Evolutionary conservation across 371 early-diverging fungal species (phyloP), one percentile per base, ranked within the genome.

Genomic region (Mucor ambiguus): DNA sequence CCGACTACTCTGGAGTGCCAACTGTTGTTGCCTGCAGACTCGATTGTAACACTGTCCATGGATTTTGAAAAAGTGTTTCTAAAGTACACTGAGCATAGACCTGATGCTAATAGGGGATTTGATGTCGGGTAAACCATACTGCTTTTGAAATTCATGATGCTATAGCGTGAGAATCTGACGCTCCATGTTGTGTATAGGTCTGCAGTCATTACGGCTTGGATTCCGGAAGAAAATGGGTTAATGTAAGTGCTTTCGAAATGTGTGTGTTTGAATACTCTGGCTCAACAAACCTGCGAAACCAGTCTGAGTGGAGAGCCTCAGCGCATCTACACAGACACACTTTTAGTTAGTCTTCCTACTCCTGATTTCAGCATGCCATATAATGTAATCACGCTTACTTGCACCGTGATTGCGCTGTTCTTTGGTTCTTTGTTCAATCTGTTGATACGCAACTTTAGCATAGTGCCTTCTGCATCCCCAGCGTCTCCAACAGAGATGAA

Each of bases 301-400:
- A 65, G 69, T 48, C 26, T 63, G 1, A 58, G 41, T 60, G 55
- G 73, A 54, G 72, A 66, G 26, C 70, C 72, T 29, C 80, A 83
- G 52, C 78, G 92, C 22, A 70, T 94, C 11, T 95, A 93, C 69
- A 95, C 96, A 2, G 93, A 95, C 66, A 87, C 90, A 6, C 67
- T 96, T 11, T 80, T 96, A 48, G 87, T 96, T 35, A 90, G 89
- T 48, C 83, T 96, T 56, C 96, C 97, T 7, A 94, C 96, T 11
- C 98, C 99, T 2, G 99, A 98, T 65, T 98, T 98, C 66, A 92
- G 92, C 61, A 98, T 98, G 99, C 98, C 98, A 0, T 98, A 98
- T 78, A 98, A 98, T 79, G 98, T 98, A 52, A 96, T 97, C 61
- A 96, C 98, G 0, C 82, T 98, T 74, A 95, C 98, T 1, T 96